phyloP scores from a whole-genome alignment of 306 rosid genomes.

The Fagus sylvatica region DNA sequence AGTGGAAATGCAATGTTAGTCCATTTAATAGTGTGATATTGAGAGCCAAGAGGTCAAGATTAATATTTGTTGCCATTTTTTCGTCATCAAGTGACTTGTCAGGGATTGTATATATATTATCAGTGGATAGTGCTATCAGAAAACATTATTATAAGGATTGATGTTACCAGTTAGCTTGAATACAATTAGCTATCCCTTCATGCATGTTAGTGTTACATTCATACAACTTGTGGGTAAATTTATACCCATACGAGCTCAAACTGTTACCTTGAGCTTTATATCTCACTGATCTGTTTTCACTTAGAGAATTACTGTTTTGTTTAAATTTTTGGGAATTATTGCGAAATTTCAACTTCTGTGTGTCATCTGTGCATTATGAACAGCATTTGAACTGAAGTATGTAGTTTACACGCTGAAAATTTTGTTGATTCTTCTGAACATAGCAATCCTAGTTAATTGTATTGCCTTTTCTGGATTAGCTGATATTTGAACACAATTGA shows the following conservation, averaged over 20 bases:
- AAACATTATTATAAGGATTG: background rate
- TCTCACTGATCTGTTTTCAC: background rate
- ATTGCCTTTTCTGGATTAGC: background rate
- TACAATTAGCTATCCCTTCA: background rate
- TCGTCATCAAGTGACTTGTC: background rate
- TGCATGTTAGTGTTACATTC: background rate
- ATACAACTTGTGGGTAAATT: background rate
- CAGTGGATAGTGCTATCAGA: background rate
- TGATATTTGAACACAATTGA: background rate
- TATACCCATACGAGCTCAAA: background rate
- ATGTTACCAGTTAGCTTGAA: background rate
- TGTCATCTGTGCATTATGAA: background rate
- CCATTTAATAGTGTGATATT: background rate
- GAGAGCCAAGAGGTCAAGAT: background rate
- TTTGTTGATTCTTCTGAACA: background rate
- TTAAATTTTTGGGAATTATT: background rate
- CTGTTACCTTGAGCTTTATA: background rate
- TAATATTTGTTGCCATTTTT: background rate
- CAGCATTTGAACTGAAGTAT: background rate
- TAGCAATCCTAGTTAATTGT: background rate
- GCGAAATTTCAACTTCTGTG: background rate
- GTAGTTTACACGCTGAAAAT: background rate
- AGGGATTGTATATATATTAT: background rate
- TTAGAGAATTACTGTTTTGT: background rate
- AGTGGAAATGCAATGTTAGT: background rate